Conservation (phyloP, 2,329 filamentous ascomycete genomes). For the Pseudogymnoascus sp. region DNA sequence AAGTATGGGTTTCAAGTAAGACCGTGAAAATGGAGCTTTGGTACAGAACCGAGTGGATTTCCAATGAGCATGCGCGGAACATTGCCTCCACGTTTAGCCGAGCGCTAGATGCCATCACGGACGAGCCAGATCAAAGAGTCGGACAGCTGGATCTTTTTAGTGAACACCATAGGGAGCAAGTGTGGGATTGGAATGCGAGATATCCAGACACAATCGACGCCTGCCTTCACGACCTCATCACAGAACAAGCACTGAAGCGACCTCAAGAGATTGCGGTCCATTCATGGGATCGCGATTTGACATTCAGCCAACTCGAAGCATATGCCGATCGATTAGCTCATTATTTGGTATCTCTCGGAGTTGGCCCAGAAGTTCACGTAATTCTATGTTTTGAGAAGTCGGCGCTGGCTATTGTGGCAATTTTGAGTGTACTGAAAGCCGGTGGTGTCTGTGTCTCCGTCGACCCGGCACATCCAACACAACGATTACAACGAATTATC, state of each 20-base stretch:
- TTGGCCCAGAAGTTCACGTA: conserved; percentile 14
- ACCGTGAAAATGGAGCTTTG: conserved; percentile 32
- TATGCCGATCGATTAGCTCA: not conserved
- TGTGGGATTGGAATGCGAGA: conserved; percentile 10
- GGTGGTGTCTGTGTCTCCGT: conserved; percentile 25
- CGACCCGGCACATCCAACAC: conserved; percentile 21
- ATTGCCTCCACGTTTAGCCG: conserved; percentile 32
- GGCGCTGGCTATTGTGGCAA: conserved; percentile 22
- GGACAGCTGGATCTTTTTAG: conserved; percentile 11
- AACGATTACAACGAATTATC: not conserved
- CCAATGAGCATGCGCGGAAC: conserved; percentile 31
- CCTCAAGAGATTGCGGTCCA: not conserved
- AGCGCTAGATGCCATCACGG: conserved; percentile 28
- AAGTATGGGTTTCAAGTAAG: conserved; percentile 15
- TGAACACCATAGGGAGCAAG: conserved; percentile 2
- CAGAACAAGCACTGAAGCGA: not conserved
- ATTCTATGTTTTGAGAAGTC: conserved; percentile 21
- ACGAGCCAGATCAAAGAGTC: conserved; percentile 12
- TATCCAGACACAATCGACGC: not conserved
- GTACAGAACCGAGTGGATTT: conserved; percentile 35
- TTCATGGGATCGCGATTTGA: conserved; percentile 4
- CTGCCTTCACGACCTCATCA: not conserved
- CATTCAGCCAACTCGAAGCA: conserved; percentile 8
- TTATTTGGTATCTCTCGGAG: conserved; percentile 9
- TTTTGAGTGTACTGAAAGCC: conserved; percentile 24